phyloP scores from a whole-genome alignment of 345 rosid species.

The Populus simonii region DNA sequence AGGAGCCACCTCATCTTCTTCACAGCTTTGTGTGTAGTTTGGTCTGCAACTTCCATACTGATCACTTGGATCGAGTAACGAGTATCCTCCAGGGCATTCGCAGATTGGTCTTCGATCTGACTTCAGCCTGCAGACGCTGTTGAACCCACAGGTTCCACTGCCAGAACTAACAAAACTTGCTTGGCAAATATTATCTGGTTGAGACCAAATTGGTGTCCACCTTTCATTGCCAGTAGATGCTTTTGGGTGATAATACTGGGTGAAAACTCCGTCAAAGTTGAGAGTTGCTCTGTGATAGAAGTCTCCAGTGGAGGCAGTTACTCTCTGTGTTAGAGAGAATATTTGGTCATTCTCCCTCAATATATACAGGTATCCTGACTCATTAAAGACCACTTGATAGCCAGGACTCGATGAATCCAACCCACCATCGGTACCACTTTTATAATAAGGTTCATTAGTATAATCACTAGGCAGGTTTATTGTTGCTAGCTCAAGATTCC shows the following conservation, averaged over 20 bases:
- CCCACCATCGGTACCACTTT: conserved; percentile 5
- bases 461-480: conserved; percentile 18
- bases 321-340: neutral
- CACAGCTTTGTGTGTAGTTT: conserved; percentile 24
- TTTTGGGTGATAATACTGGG: conserved; percentile 22
- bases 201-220: conserved; percentile 15
- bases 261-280: conserved; percentile 39
- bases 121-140: conserved; percentile 30
- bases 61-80: conserved; percentile 27
- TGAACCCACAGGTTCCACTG: conserved; percentile 39
- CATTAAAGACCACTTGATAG: conserved; percentile 20
- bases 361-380: conserved; percentile 27
- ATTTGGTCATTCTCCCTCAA: conserved; percentile 11
- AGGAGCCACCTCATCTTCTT: conserved; percentile 9
- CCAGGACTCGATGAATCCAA: conserved; percentile 18
- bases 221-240: neutral
- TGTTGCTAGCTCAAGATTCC: conserved; percentile 29
- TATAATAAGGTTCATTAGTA: conserved; percentile 21
- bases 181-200: conserved; percentile 33
- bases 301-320: too few species aligned
- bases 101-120: conserved; percentile 22
- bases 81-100: conserved; percentile 29
- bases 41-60: conserved; percentile 34
- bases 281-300: conserved; percentile 30
- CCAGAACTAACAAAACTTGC: conserved; percentile 2